Base-by-base conservation (phyloP, 345 rosid genomes). In the Citrus medica region DNA sequence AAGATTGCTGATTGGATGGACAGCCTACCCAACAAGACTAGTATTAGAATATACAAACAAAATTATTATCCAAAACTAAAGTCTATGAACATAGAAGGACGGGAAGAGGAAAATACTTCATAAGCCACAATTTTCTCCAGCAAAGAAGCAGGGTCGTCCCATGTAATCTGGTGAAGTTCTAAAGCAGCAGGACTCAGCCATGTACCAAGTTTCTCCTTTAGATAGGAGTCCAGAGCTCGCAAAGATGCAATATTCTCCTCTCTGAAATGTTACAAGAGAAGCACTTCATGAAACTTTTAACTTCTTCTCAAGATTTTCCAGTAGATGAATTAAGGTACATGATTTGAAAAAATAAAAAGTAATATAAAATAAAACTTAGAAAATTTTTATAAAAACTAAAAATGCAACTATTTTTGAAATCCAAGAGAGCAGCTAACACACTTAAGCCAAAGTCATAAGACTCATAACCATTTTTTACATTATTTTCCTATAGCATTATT, bases 121-220 rank as follows among this genome's bases (percentile, higher is more conserved):
- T 92, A 89, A 28, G 97, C 97, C 62, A 96, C 97, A 78, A 96
- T 94, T 86, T 94, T 96, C 85, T 96, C 99, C 73, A 96, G 89
- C 85, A 96, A 85, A 55, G 97, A 92, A 83, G 97, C 95, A 82
- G 98, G 91, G 84, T 96, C 94, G 76, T 91, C 86, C 98, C 97
- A 96, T 19, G 99, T 94, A 74, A 94, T 90, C 56, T 92, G 98
- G 79, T 88, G 95, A 84, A 96, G 98, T 94, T 91, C 94, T 81
- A 92, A 85, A 48, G 92, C 83, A 56, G 97, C 97, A 83, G 98
- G 97, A 82, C 92, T 90, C 74, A 96, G 99, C 97, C 97, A 96
- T 56, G 94, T 89, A 82, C 85, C 81, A 33, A 96, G 98, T 79
- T 91, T 91, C 82, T 94, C 98, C 89, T 92, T 94, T 64, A 94